Evolutionary conservation across 768 basidiomycete species (phyloP).

Genomic region (Hydnomerulius pinastri): DNA sequence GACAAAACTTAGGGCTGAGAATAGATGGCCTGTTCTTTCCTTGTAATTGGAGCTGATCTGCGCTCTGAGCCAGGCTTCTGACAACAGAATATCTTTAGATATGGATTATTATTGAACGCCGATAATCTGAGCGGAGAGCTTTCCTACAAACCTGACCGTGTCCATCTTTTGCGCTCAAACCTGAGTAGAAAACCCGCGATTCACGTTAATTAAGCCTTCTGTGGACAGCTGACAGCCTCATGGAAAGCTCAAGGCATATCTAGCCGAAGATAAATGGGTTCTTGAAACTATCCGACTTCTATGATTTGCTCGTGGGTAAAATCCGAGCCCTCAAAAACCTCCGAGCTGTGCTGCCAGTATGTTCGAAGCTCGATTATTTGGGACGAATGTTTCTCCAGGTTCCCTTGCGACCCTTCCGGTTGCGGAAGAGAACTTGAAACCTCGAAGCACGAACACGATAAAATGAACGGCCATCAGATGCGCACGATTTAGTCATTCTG

Average conservation of each 20-base stretch:
- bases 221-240: conserved; percentile 23
- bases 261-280: conserved; percentile 24
- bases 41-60: background rate
- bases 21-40: background rate
- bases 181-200: conserved; percentile 10
- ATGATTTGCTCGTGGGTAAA: conserved; percentile 8
- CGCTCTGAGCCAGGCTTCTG: too few relatives aligned
- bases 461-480: conserved; percentile 10
- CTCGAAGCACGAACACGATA: background rate
- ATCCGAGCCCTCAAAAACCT: background rate
- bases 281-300: background rate
- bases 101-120: background rate
- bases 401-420: background rate
- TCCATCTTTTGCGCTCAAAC: conserved; percentile 2
- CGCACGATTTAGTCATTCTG: conserved; percentile 3
- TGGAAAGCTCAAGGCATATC: conserved; percentile 34
- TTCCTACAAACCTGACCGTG: conserved; percentile 20
- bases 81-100: too few relatives aligned
- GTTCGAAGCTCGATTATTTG: conserved; percentile 4
- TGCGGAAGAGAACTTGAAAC: conserved; percentile 1
- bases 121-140: too few relatives aligned
- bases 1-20: too few relatives aligned
- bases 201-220: conserved; percentile 24
- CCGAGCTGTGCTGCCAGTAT: conserved; percentile 1
- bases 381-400: conserved; percentile 9